These are phyloP conservation scores for Ceratobasidium sp. DNA, from an alignment of 1,284 basidiomycete genomes.

Conservation along the genomic window DNA sequence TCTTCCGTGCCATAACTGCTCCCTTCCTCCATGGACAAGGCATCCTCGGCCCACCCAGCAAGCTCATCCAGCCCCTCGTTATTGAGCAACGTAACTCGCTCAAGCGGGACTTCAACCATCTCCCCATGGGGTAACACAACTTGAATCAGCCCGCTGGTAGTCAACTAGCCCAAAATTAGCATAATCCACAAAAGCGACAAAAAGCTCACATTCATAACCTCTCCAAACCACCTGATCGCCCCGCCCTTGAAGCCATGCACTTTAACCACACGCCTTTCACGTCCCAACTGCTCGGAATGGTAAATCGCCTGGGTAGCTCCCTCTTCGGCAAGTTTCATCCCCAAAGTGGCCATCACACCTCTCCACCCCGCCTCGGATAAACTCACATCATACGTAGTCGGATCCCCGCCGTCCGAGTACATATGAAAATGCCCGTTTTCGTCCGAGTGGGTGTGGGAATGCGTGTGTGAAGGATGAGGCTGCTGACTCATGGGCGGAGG, in stretches of 20 bases:
- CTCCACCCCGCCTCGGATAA: constrained; percentile 61
- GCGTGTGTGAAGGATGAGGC: constrained; percentile 46
- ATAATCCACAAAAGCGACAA: constrained; percentile 37
- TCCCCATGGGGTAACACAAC: constrained; percentile 65
- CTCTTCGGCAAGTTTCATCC: constrained; percentile 61
- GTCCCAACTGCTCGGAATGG: constrained; percentile 25
- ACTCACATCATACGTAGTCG: constrained; percentile 19
- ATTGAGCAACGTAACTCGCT: constrained; percentile 66
- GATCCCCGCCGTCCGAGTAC: background rate
- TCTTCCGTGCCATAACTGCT: constrained; percentile 13
- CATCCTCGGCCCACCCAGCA: constrained; percentile 65
- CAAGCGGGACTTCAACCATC: constrained; percentile 60
- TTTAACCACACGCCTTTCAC: constrained; percentile 46
- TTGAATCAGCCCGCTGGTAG: constrained; percentile 69
- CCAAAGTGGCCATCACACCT: constrained; percentile 68
- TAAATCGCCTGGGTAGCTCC: constrained; percentile 47
- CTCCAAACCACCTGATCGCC: constrained; percentile 70
- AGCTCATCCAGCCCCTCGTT: constrained; percentile 78
- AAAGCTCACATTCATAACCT: constrained; percentile 70
- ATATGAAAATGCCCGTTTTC: constrained; percentile 5
- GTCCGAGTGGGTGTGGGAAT: constrained; percentile 44
- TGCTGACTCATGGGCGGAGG: constrained; percentile 52
- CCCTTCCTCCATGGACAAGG: constrained; percentile 42
- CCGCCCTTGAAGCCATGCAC: constrained; percentile 53
- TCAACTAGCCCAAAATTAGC: constrained; percentile 57